Conservation (phyloP, 2,329 filamentous ascomycete genomes). For the Sporothrix dimorphospora region DNA sequence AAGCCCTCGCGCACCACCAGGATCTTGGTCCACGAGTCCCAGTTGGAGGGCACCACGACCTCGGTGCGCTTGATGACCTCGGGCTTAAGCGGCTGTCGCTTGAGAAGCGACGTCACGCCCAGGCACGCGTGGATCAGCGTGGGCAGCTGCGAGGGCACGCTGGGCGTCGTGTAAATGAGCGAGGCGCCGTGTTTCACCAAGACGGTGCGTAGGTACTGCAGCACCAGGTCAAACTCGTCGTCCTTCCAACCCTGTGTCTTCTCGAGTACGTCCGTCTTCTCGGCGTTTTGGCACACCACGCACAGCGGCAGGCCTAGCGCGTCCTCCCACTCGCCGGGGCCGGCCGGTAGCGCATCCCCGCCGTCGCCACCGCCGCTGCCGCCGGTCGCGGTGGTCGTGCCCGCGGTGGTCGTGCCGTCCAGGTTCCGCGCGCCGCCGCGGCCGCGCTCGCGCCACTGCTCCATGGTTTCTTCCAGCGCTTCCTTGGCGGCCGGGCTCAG, state of each 20-base stretch:
- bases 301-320: slow-evolving; percentile 83
- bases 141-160: slow-evolving; percentile 74
- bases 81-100: slow-evolving; percentile 77
- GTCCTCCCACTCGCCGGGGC: slow-evolving; percentile 92
- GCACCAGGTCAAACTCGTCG: slow-evolving; percentile 92
- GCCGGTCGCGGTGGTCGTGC: not conserved
- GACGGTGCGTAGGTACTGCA: slow-evolving; percentile 89
- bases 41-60: slow-evolving; percentile 92
- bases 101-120: slow-evolving; percentile 81
- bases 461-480: slow-evolving; percentile 85
- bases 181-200: slow-evolving; percentile 84
- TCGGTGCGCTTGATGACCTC: slow-evolving; percentile 94
- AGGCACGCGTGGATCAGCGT: slow-evolving; percentile 82
- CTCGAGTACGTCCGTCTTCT: slow-evolving; percentile 88
- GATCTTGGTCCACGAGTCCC: slow-evolving; percentile 99
- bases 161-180: slow-evolving; percentile 81
- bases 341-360: slow-evolving; percentile 73
- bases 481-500: slow-evolving; percentile 77
- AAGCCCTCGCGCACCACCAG: slow-evolving; percentile 88
- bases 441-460: slow-evolving; percentile 75
- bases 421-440: slow-evolving; percentile 65
- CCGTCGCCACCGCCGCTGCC: not conserved
- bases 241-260: slow-evolving; percentile 93
- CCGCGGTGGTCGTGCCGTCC: slow-evolving; percentile 58
- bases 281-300: slow-evolving; percentile 94